Evolutionary conservation across 2,329 filamentous ascomycete species (phyloP), one percentile per base, ranked within the genome.

Genomic region (Aspergillus sp.): DNA sequence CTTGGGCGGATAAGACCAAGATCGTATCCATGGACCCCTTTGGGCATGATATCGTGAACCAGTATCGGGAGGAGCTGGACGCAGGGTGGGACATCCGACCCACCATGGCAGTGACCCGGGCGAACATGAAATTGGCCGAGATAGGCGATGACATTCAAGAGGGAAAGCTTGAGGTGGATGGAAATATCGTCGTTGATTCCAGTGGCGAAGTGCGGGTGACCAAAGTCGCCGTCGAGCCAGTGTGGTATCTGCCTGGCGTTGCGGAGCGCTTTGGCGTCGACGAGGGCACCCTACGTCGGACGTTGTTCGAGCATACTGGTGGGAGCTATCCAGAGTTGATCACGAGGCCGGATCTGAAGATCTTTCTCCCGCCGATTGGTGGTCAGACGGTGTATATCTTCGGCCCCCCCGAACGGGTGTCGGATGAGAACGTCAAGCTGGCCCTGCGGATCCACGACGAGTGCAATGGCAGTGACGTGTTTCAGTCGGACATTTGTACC

Each of bases 11-110:
- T 63, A 80, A 79, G 60, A 88, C 88, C 68, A 97, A 96, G 74
- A 97, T 98, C 52, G 91, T 97, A 9, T 88, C 91, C 12, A 95
- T 98, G 88, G 93, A 97, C 63, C 91, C 91, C 0, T 87, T 85
- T 66, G 91, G 93, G 5, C 93, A 97, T 71, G 73, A 95, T 50
- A 70, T 94, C 36, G 94, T 85, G 72, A 86, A 85, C 53, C 82
- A 91, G 52, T 77, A 80, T 41, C 89, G 93, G 58, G 76, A 86
- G 42, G 81, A 84, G 43, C 82, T 96, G 40, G 81, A 88, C 57
- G 79, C 94, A 33, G 68, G 65, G 10, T 66, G 63, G 63, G 88
- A 95, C 63, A 86, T 94, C 53, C 79, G 89, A 35, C 90, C 90
- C 4, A 94, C 89, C 0, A 95, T 94, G 65, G 90, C 90, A 9